Base-by-base conservation (phyloP, 1,284 basidiomycete species). In the Singerocomus rubriflavus region DNA sequence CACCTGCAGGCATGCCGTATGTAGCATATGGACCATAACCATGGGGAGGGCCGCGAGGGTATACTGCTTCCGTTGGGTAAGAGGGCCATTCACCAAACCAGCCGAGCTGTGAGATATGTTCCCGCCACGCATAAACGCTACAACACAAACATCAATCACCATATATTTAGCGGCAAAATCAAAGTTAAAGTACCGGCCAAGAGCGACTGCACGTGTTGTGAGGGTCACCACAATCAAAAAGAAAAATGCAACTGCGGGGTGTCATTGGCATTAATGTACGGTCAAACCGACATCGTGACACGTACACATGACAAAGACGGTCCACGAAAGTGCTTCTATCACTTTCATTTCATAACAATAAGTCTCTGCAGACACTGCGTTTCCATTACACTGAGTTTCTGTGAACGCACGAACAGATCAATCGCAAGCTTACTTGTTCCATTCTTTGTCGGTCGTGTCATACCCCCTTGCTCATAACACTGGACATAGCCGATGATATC, bases 281-380 rank as follows among this genome's bases (percentile, higher is more conserved):
- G 69, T 31, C 52, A 56, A 69, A 42, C 62, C 47, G 52, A 41
- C 74, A 67, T 42, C 37, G 73, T 48, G 70, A 61, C 14, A 76
- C 83, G 43, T 60, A 74, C 82, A 80, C 42, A 82, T 61, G 48
- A 73, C 73, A 60, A 90, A 90, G 48, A 80, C 71, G 62, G 80
- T 74, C 88, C 88, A 91, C 1, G 88, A 89, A 64, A 90, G 82
- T 1, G 84, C 86, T 58, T 88, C 79, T 34, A 88, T 75, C 48
- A 83, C 81, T 65, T 85, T 88, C 81, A 88, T 86, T 61, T 88
- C 79, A 64, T 87, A 85, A 65, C 88, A 91, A 56, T 78, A 88
- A 21, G 70, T 64, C 57, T 72, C 71, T 3, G 69, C 68, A 44
- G 77, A 77, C 53, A 81, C 88, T 91, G 48, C 9, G 25, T 34